These are phyloP conservation scores for Lasiodiplodia theobromae DNA, from an alignment of 2,329 filamentous ascomycete genomes.

Conservation along the genomic window DNA sequence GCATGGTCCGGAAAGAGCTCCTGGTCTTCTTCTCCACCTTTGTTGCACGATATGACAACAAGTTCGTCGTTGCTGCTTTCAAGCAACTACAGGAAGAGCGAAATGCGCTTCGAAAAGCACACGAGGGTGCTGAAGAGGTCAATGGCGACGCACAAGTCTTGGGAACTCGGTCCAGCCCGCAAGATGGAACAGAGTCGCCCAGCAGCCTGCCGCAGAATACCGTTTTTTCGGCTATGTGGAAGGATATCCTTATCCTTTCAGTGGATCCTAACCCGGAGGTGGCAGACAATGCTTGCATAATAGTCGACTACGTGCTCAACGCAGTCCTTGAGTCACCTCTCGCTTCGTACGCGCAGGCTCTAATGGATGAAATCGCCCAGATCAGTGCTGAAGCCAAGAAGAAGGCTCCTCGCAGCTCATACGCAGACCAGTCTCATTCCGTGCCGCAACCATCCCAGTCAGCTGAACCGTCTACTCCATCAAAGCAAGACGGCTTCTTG, in stretches of 20 bases:
- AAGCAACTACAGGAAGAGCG: conserved; percentile 78
- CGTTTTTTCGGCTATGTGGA: conserved; percentile 93
- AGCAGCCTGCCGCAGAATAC: conserved; percentile 73
- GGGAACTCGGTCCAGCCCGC: conserved; percentile 58
- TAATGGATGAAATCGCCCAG: conserved; percentile 74
- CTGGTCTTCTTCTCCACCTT: conserved; percentile 94
- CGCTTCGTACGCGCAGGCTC: conserved; percentile 70
- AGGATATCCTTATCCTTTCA: conserved; percentile 86
- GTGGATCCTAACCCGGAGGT: conserved; percentile 96
- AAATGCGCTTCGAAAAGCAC: conserved; percentile 13
- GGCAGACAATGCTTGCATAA: conserved; percentile 80
- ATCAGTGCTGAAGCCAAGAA: conserved; percentile 45
- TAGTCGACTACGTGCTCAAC: conserved; percentile 85
- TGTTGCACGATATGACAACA: conserved; percentile 86
- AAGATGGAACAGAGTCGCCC: conserved; percentile 15
- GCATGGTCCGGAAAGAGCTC: conserved; percentile 91
- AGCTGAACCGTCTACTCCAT: conserved; percentile 56
- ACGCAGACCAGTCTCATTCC: conserved; percentile 52
- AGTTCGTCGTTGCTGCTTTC: conserved; percentile 89
- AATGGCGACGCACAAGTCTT: conserved; percentile 24
- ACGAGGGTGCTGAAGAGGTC: conserved; percentile 3
- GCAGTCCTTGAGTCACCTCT: conserved; percentile 79
- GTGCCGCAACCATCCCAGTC: conserved; percentile 51
- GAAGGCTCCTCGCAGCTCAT: conserved; percentile 54
- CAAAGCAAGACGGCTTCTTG: conserved; percentile 67